Percentiles rank a stretch among this genome's conserved stretches.
phyloP scores from a whole-genome alignment of 1,284 basidiomycete genomes.

The Cryptococcus amylolentus region DNA sequence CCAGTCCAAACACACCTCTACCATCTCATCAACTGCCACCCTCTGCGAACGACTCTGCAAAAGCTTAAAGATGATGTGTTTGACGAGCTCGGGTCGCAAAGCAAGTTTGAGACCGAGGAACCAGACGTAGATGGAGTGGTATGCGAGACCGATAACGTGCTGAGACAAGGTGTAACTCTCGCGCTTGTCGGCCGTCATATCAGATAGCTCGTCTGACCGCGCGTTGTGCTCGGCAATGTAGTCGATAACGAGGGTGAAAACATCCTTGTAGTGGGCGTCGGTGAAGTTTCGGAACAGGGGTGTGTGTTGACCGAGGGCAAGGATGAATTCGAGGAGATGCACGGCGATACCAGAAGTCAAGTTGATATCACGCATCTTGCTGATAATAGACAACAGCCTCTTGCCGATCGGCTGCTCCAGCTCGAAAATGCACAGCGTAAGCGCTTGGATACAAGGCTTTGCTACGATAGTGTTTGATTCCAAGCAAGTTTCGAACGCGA shows the following conservation, averaged over 20 bases:
- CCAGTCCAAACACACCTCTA: constrained; percentile 98
- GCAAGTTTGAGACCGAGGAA: constrained; percentile 85
- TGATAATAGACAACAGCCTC: constrained; percentile 73
- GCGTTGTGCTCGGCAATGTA: constrained; percentile 81
- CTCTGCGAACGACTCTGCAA: constrained; percentile 81
- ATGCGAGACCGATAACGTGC: constrained; percentile 90
- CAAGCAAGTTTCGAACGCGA: constrained; percentile 78
- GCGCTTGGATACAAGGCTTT: constrained; percentile 85
- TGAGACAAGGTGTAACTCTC: constrained; percentile 85
- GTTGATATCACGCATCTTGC: constrained; percentile 90
- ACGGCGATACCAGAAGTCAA: constrained; percentile 89
- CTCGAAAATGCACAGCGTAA: constrained; percentile 86
- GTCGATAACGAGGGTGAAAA: constrained; percentile 91
- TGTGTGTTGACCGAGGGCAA: constrained; percentile 76
- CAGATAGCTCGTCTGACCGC: constrained; percentile 50
- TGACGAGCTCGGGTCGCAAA: constrained; percentile 77
- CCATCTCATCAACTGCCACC: constrained; percentile 75
- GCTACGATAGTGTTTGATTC: constrained; percentile 70
- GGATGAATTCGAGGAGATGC: constrained; percentile 91
- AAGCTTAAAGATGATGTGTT: constrained; percentile 82
- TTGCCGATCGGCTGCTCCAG: constrained; percentile 79
- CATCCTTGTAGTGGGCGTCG: constrained; percentile 85
- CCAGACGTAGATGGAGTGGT: constrained; percentile 92
- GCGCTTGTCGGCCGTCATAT: constrained; percentile 56
- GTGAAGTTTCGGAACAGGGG: constrained; percentile 87